Conservation (phyloP, 2,329 filamentous ascomycete species). For the Hypoxylon sp. region DNA sequence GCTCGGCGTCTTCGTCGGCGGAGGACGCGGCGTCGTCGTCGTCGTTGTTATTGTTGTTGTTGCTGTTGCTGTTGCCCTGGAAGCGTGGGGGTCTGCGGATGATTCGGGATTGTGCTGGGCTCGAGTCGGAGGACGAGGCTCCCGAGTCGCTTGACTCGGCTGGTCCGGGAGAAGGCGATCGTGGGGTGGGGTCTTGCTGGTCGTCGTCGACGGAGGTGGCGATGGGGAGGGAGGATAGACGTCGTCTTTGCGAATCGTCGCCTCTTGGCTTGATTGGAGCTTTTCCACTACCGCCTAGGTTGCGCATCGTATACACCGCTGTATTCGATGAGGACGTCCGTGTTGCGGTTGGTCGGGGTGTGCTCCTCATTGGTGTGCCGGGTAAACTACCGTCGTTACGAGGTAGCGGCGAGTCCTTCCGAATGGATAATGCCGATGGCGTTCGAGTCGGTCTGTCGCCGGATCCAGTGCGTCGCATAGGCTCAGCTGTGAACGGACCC, state of each 20-base stretch:
- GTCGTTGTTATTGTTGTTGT: slow-evolving; percentile 50
- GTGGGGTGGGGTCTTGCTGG: slow-evolving; percentile 57
- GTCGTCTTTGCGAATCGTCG: slow-evolving; percentile 57
- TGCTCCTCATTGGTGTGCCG: slow-evolving; percentile 61
- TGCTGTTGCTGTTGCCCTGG: slow-evolving; percentile 54
- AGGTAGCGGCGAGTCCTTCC: slow-evolving; percentile 69
- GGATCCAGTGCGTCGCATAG: slow-evolving; percentile 68
- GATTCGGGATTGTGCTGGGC: slow-evolving; percentile 71
- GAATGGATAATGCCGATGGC: slow-evolving; percentile 70
- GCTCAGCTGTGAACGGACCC: slow-evolving; percentile 59
- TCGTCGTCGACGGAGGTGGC: slow-evolving; percentile 52
- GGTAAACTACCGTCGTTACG: slow-evolving; percentile 63
- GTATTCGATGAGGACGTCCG: slow-evolving; percentile 66
- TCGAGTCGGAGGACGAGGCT: slow-evolving; percentile 59
- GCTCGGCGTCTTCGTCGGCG: slow-evolving; percentile 68
- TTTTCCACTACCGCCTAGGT: slow-evolving; percentile 55
- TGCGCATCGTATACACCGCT: slow-evolving; percentile 54
- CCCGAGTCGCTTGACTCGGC: slow-evolving; percentile 57
- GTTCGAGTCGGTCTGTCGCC: slow-evolving; percentile 61
- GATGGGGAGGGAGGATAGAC: slow-evolving; percentile 64
- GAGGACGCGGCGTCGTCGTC: slow-evolving; percentile 55
- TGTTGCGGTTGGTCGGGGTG: slow-evolving; percentile 62
- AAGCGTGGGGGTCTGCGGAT: slow-evolving; percentile 72
- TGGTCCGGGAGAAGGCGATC: slow-evolving; percentile 59
- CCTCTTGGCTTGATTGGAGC: slow-evolving; percentile 52